A percentile compares a stretch with the other conserved stretches of the same genome.
Conservation (phyloP, 768 basidiomycete species). For the Flagelloscypha sp. region DNA sequence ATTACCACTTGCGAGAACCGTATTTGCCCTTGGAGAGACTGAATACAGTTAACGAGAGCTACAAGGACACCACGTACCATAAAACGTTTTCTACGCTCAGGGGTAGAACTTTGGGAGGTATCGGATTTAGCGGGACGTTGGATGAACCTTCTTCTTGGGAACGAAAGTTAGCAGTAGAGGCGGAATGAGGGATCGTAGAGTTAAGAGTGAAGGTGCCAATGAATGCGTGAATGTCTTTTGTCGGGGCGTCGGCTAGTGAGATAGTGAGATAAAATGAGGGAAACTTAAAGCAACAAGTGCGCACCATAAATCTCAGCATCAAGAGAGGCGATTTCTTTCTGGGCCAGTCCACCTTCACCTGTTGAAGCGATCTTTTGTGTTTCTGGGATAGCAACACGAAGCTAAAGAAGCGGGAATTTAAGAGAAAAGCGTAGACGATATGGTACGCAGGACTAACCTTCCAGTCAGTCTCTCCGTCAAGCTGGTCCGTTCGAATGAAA, state of each 20-base stretch:
- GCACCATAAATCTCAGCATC: constrained; percentile 88
- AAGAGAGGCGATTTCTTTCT: constrained; percentile 44
- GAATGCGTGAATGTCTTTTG: constrained; percentile 94
- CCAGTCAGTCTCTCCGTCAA: constrained; percentile 99
- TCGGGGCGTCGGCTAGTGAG: constrained; percentile 77
- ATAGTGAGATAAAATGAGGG: constrained; percentile 12
- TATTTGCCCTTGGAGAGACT: too few species aligned
- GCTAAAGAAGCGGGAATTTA: too few species aligned
- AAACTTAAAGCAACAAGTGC: constrained; percentile 14
- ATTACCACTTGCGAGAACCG: constrained; percentile 90
- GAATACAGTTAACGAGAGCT: too few species aligned
- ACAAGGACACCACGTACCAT: too few species aligned
- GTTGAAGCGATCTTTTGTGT: constrained; percentile 62
- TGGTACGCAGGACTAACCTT: too few species aligned
- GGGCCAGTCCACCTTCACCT: constrained; percentile 43
- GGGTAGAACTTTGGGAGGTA: constrained; percentile 55
- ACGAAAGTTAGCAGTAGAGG: constrained; percentile 5
- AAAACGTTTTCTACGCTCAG: constrained; percentile 93
- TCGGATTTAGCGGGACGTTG: constrained; percentile 31
- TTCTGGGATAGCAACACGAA: constrained; percentile 79
- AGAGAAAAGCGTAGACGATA: too few species aligned
- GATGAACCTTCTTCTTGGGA: too few species aligned
- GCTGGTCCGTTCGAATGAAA: constrained; percentile 95
- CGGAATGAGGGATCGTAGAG: constrained; percentile 24
- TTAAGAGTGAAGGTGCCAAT: constrained; percentile 85